Base-by-base conservation (phyloP, 495 filamentous ascomycete genomes). In the Polyplosphaeria fusca region DNA sequence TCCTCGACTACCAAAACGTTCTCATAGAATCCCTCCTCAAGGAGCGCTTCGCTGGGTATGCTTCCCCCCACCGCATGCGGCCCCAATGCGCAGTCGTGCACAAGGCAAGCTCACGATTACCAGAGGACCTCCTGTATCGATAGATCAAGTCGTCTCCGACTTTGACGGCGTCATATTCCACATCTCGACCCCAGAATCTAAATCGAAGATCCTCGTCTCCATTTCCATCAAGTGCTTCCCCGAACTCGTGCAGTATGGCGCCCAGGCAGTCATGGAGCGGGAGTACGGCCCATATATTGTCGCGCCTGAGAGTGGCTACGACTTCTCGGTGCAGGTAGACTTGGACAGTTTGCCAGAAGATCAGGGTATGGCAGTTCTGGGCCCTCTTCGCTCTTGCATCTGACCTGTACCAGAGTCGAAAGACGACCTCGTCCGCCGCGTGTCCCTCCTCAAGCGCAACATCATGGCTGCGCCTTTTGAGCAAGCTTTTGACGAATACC, bases 101-200 rank as follows among this genome's bases (percentile, higher is more conserved):
- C n/a, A n/a, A n/a, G n/a, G n/a, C n/a, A 53, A 49, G 25, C 51
- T 60, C 55, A 63, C 55, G 19, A 30, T 9, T 39, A 28, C 16
- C 72, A 96, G 93, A 73, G 83, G 87, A 60, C 74, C 87, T 44
- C 91, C 89, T 40, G 80, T 83, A 40, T 86, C 86, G 67, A 92
- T 99, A 73, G 94, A 97, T 74, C 93, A 99, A 76, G 86, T 94
- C 52, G 91, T 93, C 40, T 96, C 91, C 63, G 93, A 99, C 70
- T 99, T 99, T 70, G 93, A 99, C 71, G 90, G 90, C 62, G 92
- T 96, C 49, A 93, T 86, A 55, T 99, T 96, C 74, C 93, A 99
- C 72, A 85, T 99, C 59, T 96, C 91, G 24, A 99, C 93, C 5
- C 94, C 91, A 26, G 89, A 96, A 67, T 76, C 84, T 50, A 96